phyloP scores from a whole-genome alignment of 805 yeast genomes.

The Teunomyces panamensis region DNA sequence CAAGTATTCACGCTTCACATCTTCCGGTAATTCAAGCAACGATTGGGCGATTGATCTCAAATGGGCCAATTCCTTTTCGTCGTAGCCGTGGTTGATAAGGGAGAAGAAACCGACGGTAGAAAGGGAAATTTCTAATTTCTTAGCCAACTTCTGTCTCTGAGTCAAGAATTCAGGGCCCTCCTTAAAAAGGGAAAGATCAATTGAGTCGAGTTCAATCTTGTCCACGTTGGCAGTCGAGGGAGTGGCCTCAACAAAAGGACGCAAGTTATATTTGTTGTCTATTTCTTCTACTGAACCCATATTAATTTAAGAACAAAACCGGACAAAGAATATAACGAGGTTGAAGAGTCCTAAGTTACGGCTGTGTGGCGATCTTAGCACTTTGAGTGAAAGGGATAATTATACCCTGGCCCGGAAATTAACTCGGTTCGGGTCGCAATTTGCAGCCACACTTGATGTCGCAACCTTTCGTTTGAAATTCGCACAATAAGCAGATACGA shows the following conservation, averaged over 20 bases:
- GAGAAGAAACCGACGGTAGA: conserved; percentile 45
- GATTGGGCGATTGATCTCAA: conserved; percentile 41
- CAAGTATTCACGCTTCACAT: conserved; percentile 32
- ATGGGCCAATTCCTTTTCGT: conserved; percentile 27
- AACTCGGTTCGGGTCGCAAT: background rate
- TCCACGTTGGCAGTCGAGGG: conserved; percentile 16
- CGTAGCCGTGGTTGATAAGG: conserved; percentile 40
- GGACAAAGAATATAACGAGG: background rate
- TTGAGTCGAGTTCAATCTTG: conserved; percentile 27
- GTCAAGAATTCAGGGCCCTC: conserved; percentile 35
- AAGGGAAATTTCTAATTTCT: conserved; percentile 36
- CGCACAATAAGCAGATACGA: background rate
- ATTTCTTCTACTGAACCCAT: conserved; percentile 8
- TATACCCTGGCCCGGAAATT: background rate
- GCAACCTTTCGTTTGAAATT: background rate
- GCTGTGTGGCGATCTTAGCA: no score
- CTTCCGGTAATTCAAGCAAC: conserved; percentile 38
- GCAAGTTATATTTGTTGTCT: conserved; percentile 24
- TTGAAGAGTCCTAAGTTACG: background rate
- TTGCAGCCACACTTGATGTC: conserved; percentile 7
- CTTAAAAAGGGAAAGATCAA: conserved; percentile 34
- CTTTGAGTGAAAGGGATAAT: no score
- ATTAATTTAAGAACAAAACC: background rate
- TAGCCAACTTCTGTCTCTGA: conserved; percentile 31
- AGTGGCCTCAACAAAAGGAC: conserved; percentile 28